Evolutionary conservation across 2,329 filamentous ascomycete genomes (phyloP).

Genomic region (Clonostachys byssicola): DNA sequence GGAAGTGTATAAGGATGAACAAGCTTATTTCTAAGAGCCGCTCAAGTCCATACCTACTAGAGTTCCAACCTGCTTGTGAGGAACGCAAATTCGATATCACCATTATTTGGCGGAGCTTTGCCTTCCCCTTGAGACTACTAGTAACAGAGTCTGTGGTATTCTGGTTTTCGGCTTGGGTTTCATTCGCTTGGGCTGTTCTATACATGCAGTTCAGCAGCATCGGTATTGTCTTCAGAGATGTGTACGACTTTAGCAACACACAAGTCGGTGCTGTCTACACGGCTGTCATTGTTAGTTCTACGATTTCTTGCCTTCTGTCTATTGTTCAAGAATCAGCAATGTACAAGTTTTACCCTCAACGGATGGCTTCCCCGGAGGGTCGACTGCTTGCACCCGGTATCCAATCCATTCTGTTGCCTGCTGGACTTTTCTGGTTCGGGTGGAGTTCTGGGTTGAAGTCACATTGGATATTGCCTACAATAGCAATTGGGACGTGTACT

Average conservation of each 20-base stretch:
- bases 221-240: slow-evolving; percentile 60
- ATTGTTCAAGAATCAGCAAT: slow-evolving; percentile 53
- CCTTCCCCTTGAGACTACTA: slow-evolving; percentile 36
- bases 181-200: slow-evolving; percentile 67
- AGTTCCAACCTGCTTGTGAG: slow-evolving; percentile 7
- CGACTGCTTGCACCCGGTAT: slow-evolving; percentile 61
- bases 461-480: slow-evolving; percentile 59
- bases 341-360: slow-evolving; percentile 35
- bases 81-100: slow-evolving; percentile 8
- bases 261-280: slow-evolving; percentile 61
- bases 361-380: slow-evolving; percentile 44
- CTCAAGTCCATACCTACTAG: background rate
- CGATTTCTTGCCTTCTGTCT: slow-evolving; percentile 47
- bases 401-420: slow-evolving; percentile 57
- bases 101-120: slow-evolving; percentile 18
- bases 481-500: slow-evolving; percentile 59
- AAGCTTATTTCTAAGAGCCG: slow-evolving; percentile 42
- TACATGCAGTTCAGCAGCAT: slow-evolving; percentile 57
- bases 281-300: slow-evolving; percentile 26
- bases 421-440: slow-evolving; percentile 68
- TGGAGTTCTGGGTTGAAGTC: slow-evolving; percentile 50
- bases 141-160: slow-evolving; percentile 57
- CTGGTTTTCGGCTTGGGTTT: slow-evolving; percentile 66
- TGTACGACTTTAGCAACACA: slow-evolving; percentile 55
- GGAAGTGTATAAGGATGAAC: slow-evolving; percentile 48